Base-by-base conservation (phyloP, 1,284 basidiomycete species). In the Ganoderma lucidum region DNA sequence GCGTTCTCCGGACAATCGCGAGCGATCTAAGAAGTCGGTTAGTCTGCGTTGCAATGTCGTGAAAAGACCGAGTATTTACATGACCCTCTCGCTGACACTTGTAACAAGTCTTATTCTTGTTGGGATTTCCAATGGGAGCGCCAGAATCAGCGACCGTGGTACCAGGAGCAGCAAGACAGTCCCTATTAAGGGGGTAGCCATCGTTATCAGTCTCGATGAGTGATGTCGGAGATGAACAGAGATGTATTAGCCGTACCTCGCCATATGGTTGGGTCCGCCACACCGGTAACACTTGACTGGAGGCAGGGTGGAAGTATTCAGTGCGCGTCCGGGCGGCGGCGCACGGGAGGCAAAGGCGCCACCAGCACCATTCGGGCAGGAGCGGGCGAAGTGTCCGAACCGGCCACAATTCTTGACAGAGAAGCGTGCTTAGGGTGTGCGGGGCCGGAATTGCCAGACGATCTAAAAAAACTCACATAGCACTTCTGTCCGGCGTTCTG, bases 31-130 rank as follows among this genome's bases (percentile, higher is more conserved):
- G 68, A 28, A 42, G 51, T 6, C 30, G 48, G 30, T 61, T 42
- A 67, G 32, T 32, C 15, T 35, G 28, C 63, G 44, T 28, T 19
- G 28, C 37, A 44, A 60, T n/a, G 6, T 32, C 48, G 56, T 5
- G 32, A n/a, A 41, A 28, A 42, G 59, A 12, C 10, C 17, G 61
- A 51, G 30, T 44, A 81, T 87, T 77, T 75, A 95, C 93, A 84
- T 95, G 94, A 72, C 94, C 93, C 79, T 93, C 91, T 79, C 91
- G 88, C 77, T 93, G 91, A 77, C 94, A 96, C 78, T 93, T 94
- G 82, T 93, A 95, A 80, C 94, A 96, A 58, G 90, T 93, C 83
- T 93, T 94, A 75, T 80, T 88, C 81, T 88, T 92, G 80, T 86
- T 88, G 51, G 82, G 67, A 70, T 78, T 76, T 44, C 72, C 75